Evolutionary conservation across 2,329 filamentous ascomycete species (phyloP).

Genomic region (Harringtonia aguacate): DNA sequence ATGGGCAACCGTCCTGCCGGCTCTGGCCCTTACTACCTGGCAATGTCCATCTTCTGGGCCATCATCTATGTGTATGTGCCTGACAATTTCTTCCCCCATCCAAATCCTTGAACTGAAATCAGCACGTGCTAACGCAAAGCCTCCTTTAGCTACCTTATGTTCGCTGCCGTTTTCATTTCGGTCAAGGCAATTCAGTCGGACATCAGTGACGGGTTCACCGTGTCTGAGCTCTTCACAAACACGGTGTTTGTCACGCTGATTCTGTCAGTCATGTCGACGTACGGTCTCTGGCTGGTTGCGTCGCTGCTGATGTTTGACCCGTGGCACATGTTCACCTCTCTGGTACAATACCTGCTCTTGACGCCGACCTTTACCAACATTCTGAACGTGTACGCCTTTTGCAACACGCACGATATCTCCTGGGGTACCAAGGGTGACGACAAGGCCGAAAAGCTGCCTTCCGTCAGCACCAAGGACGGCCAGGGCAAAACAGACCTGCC

Average conservation of each 20-base stretch:
- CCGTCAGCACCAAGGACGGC: slow-evolving; percentile 81
- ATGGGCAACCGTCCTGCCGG: slow-evolving; percentile 92
- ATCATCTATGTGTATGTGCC: slow-evolving; percentile 68
- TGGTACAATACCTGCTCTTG: slow-evolving; percentile 87
- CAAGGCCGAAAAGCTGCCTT: slow-evolving; percentile 82
- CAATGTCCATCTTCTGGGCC: slow-evolving; percentile 98
- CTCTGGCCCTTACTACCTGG: slow-evolving; percentile 86
- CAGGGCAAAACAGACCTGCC: slow-evolving; percentile 88
- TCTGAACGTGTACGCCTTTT: slow-evolving; percentile 97
- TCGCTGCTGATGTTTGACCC: slow-evolving; percentile 94
- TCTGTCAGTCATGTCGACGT: slow-evolving; percentile 84
- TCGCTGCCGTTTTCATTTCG: slow-evolving; percentile 89
- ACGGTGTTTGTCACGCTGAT: slow-evolving; percentile 87
- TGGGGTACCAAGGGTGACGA: slow-evolving; percentile 89
- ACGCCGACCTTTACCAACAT: slow-evolving; percentile 98
- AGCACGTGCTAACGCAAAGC: no score
- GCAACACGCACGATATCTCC: slow-evolving; percentile 94
- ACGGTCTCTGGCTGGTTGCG: slow-evolving; percentile 82
- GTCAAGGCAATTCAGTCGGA: slow-evolving; percentile 74
- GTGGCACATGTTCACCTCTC: slow-evolving; percentile 98
- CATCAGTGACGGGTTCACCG: slow-evolving; percentile 55
- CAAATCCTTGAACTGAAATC: no score
- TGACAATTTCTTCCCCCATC: not conserved
- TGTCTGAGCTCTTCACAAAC: slow-evolving; percentile 71
- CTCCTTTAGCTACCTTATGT: slow-evolving; percentile 72